Evolutionary conservation across 106 monocot species (phyloP), one percentile per base, ranked within the genome.

Genomic region (Acorus gramineus): DNA sequence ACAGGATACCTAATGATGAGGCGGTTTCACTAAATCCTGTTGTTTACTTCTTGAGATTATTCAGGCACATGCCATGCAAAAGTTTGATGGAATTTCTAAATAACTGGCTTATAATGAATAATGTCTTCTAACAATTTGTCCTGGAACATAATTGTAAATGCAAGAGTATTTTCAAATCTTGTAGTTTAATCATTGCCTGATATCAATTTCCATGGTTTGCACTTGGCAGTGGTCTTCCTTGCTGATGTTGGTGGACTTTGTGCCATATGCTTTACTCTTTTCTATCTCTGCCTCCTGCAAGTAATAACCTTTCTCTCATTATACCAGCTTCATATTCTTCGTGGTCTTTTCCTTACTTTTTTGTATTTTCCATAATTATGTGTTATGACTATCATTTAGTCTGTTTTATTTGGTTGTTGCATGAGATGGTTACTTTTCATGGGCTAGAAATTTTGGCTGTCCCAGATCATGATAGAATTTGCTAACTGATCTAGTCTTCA

Each of bases 171-270:
- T 59, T 11, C 11, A 46, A 3, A 65, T 43, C 45, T 5, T 52
- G 11, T 53, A 13, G 44, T 61, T 61, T 46, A 5, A 49, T 11
- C 28, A 28, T 28, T 28, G 28, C 28, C 28, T 28, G 28, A 28
- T 28, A 28, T 28, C 28, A 53, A 7, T 61, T 11, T 59, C 10
- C 11, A 46, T 5, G 52, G 44, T 61, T 61, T 46, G 4, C 44
- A 7, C 46, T 28, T 67, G 11, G 86, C 89, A 95, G 95, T 90
- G 73, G 74, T 82, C 59, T 82, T 90, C 64, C 71, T 95, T 68
- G 95, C 95, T 6, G 77, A 82, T 62, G 64, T 95, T 76, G 95
- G 95, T 64, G 95, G 95, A 14, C 76, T 95, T 77, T 90, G 74
- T 85, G 79, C 79, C 12, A 72, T 90, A 51, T 82, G 82, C 59